Evolutionary conservation across 768 basidiomycete genomes (phyloP).

Genomic region (Russula brevipes): DNA sequence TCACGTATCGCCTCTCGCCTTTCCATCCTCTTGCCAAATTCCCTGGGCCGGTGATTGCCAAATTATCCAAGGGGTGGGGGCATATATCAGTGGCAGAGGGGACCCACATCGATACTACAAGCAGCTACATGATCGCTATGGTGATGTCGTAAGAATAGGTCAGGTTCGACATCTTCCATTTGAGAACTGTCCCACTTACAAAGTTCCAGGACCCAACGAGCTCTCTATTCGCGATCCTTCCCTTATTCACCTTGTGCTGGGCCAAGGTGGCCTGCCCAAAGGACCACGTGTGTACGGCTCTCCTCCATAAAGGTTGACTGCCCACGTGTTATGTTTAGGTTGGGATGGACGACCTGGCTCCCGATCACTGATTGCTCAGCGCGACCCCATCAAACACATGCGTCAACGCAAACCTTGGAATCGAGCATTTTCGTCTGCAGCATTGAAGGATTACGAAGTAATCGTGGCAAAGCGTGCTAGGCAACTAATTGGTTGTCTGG

Average conservation of each 20-base stretch:
- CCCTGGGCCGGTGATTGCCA: slow-evolving; percentile 45
- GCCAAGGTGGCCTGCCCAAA: slow-evolving; percentile 21
- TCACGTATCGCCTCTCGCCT: slow-evolving; percentile 45
- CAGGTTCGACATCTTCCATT: slow-evolving; percentile 4
- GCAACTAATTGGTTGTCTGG: slow-evolving; percentile 31
- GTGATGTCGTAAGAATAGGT: slow-evolving; percentile 39
- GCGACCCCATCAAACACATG: slow-evolving; percentile 37
- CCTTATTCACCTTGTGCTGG: slow-evolving; percentile 5
- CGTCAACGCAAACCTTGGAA: slow-evolving; percentile 42
- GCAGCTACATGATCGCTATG: slow-evolving; percentile 33
- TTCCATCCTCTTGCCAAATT: slow-evolving; percentile 49
- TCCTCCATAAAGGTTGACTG: too few species aligned
- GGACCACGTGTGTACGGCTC: slow-evolving; percentile 15
- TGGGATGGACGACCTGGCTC: slow-evolving; percentile 13
- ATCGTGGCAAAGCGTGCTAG: slow-evolving; percentile 33
- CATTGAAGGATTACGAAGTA: slow-evolving; percentile 42
- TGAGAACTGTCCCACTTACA: not conserved
- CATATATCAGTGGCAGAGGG: slow-evolving; percentile 35
- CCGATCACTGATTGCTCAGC: slow-evolving; percentile 31
- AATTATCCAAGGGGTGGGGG: slow-evolving; percentile 39
- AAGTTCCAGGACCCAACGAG: slow-evolving; percentile 8
- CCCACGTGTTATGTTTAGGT: not conserved
- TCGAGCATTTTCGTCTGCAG: slow-evolving; percentile 38
- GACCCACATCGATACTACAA: slow-evolving; percentile 32
- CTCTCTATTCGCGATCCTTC: slow-evolving; percentile 14